Percentiles rank a stretch among this genome's conserved stretches.
Conservation (phyloP, 1,139 yeast genomes). For the Zygotorulaspora mrakii region DNA sequence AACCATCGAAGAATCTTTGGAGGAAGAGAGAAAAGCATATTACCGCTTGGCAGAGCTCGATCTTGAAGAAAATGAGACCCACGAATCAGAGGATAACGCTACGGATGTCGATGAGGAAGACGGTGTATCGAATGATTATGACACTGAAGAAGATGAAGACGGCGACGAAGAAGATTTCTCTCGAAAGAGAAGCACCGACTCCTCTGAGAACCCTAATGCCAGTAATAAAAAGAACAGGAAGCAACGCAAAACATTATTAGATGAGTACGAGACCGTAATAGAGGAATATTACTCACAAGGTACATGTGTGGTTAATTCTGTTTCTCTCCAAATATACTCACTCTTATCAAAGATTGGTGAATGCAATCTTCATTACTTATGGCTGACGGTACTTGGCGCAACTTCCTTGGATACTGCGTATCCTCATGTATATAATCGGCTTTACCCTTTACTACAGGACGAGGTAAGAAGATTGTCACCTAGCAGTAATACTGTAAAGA, state of each 20-base stretch:
- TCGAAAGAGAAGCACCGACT: constrained; percentile 33
- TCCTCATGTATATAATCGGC: constrained; percentile 70
- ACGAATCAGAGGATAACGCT: constrained; percentile 38
- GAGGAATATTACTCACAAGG: constrained; percentile 80
- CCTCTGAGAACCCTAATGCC: constrained; percentile 40
- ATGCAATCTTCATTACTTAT: constrained; percentile 63
- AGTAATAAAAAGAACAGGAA: constrained; percentile 32
- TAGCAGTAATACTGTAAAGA: constrained; percentile 29
- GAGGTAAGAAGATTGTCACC: constrained; percentile 74
- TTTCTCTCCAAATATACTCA: constrained; percentile 76
- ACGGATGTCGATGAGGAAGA: constrained; percentile 30
- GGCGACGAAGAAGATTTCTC: constrained; percentile 33
- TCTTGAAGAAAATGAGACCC: constrained; percentile 35
- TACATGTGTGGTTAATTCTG: constrained; percentile 68
- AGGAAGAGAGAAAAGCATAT: constrained; percentile 55
- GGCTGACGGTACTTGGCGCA: constrained; percentile 89
- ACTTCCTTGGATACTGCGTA: constrained; percentile 72
- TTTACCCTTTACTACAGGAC: constrained; percentile 72
- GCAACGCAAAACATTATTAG: constrained; percentile 38
- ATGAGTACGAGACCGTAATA: constrained; percentile 51
- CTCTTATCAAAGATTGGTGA: constrained; percentile 77
- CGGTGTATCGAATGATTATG: constrained; percentile 20
- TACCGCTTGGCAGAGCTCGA: constrained; percentile 44
- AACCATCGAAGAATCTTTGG: constrained; percentile 53
- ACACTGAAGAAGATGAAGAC: constrained; percentile 30